phyloP scores from a whole-genome alignment of 495 filamentous ascomycete genomes.

The Annulohypoxylon nitens region DNA sequence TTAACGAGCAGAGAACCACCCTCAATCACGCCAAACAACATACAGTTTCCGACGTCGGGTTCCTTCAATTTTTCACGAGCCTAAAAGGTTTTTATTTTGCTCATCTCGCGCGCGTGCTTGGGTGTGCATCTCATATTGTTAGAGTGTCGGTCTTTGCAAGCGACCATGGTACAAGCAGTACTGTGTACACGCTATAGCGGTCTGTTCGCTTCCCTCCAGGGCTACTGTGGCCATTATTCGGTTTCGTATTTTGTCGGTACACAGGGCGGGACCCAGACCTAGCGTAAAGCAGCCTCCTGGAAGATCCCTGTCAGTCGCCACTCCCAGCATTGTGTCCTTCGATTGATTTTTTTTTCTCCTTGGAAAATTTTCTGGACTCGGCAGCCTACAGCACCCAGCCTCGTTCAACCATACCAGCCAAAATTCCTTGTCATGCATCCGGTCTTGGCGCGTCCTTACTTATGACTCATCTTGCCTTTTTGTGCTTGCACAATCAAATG shows the following conservation, averaged over 20 bases:
- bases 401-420: slow-evolving; percentile 43
- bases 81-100: slow-evolving; percentile 7
- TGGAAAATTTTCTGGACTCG: slow-evolving; percentile 26
- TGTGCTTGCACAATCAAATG: slow-evolving; percentile 33
- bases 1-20: slow-evolving; percentile 9
- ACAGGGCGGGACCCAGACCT: slow-evolving; percentile 35
- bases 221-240: slow-evolving; percentile 28
- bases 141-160: not conserved
- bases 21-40: slow-evolving; percentile 3
- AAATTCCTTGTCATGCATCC: slow-evolving; percentile 44
- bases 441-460: slow-evolving; percentile 38
- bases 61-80: not conserved
- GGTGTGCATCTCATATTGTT: not conserved
- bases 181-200: not conserved
- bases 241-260: slow-evolving; percentile 49
- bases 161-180: not conserved
- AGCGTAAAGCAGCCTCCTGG: slow-evolving; percentile 33
- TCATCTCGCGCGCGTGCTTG: not conserved
- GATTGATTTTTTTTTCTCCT: slow-evolving; percentile 15
- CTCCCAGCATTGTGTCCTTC: slow-evolving; percentile 18
- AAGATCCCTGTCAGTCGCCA: slow-evolving; percentile 42
- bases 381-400: slow-evolving; percentile 30
- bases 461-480: slow-evolving; percentile 43
- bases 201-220: slow-evolving; percentile 24
- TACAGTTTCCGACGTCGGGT: slow-evolving; percentile 2